A percentile compares a stretch with the other conserved stretches of the same genome.
phyloP scores from a whole-genome alignment of 2,329 filamentous ascomycete species.

The Fusarium subglutinans region DNA sequence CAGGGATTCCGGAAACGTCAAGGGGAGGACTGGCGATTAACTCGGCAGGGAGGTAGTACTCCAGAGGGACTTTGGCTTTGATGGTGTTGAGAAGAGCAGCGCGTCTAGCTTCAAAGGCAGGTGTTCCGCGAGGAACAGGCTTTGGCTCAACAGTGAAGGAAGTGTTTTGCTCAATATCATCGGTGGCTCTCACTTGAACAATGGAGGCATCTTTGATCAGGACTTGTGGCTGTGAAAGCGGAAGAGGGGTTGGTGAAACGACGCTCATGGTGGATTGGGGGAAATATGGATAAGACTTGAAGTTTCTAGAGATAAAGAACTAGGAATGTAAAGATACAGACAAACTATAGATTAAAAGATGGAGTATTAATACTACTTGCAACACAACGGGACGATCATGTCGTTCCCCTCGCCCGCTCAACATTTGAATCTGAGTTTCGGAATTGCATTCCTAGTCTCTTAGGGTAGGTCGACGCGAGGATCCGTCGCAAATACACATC shows the following conservation, averaged over 20 bases:
- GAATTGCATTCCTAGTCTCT: not conserved
- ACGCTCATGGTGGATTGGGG: not conserved
- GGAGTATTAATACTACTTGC: not conserved
- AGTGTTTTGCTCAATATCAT: conserved; percentile 44
- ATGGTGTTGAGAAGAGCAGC: not conserved
- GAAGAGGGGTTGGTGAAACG: not conserved
- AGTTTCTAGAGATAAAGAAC: no score
- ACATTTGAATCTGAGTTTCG: not conserved
- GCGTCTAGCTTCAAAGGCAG: not conserved
- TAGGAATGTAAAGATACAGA: not conserved
- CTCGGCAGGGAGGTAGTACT: not conserved
- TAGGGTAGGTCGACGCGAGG: not conserved
- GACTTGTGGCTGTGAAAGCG: not conserved
- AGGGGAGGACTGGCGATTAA: not conserved
- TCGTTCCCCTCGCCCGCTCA: not conserved
- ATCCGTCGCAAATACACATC: not conserved
- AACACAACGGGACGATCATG: rapidly evolving
- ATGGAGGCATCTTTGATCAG: not conserved
- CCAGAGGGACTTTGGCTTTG: not conserved
- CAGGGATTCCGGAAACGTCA: not conserved
- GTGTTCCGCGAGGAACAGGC: not conserved
- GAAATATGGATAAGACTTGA: rapidly evolving
- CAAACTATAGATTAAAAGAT: not conserved
- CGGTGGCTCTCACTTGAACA: not conserved
- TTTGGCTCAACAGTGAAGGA: conserved; percentile 39